Evolutionary conservation across 2,329 filamentous ascomycete genomes (phyloP).

Genomic region (Sclerotinia nivalis): DNA sequence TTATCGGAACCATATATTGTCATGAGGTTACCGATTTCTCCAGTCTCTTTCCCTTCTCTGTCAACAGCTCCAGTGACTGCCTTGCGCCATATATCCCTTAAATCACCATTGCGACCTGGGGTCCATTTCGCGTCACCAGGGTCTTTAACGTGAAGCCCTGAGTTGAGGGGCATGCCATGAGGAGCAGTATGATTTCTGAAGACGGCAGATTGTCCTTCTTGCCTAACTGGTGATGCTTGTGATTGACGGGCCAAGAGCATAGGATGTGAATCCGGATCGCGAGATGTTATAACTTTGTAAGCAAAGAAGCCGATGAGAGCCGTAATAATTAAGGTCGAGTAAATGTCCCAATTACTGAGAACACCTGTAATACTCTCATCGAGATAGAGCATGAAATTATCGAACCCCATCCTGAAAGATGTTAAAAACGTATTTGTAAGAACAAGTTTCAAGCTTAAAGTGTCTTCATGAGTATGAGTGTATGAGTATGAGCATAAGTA

Average conservation of each 20-base stretch:
- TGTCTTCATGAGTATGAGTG: constrained; percentile 7
- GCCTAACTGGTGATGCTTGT: constrained; percentile 73
- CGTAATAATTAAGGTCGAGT: constrained; percentile 71
- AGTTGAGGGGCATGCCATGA: constrained; percentile 77
- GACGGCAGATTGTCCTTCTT: constrained; percentile 80
- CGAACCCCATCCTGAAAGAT: constrained; percentile 40
- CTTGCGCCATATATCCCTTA: constrained; percentile 86
- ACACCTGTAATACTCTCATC: constrained; percentile 70
- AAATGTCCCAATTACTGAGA: constrained; percentile 78
- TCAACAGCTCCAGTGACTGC: constrained; percentile 64
- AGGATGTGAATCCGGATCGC: constrained; percentile 88
- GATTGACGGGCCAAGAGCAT: constrained; percentile 87
- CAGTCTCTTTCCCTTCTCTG: constrained; percentile 60
- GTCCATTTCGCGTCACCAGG: constrained; percentile 79
- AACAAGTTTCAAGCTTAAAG: neutral
- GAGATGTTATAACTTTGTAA: constrained; percentile 68
- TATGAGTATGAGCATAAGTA: neutral
- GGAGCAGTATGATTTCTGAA: constrained; percentile 84
- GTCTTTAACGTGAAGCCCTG: constrained; percentile 80
- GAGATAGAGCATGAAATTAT: constrained; percentile 63
- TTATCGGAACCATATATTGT: constrained; percentile 78
- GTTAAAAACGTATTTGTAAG: neutral
- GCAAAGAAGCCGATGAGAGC: constrained; percentile 66
- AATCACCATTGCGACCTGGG: constrained; percentile 79
- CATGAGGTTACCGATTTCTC: constrained; percentile 68